These are phyloP conservation scores for Logfia minima DNA, from an alignment of 129 eudicot genomes.

Conservation along the genomic window DNA sequence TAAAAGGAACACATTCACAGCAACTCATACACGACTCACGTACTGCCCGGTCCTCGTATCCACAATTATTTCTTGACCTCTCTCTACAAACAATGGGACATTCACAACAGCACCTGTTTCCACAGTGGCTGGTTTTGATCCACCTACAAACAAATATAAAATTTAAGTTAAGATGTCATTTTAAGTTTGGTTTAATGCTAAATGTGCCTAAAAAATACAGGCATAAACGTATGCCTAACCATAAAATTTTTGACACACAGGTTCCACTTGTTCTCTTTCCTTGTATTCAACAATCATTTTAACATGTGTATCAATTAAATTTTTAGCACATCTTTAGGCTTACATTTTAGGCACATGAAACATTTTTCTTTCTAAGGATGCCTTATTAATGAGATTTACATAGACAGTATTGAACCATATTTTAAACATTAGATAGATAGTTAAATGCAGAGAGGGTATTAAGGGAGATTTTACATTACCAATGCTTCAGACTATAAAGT, in stretches of 20 bases:
- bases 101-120: conserved; percentile 91
- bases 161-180: not conserved
- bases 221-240: too few relatives aligned
- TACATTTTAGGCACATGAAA: too few relatives aligned
- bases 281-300: too few relatives aligned
- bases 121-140: conserved; percentile 77
- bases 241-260: too few relatives aligned
- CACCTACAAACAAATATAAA: conserved; percentile 49
- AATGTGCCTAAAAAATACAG: too few relatives aligned
- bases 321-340: too few relatives aligned
- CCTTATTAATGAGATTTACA: not conserved
- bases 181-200: not conserved
- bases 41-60: conserved; percentile 91
- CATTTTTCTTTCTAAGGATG: too few relatives aligned
- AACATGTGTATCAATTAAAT: too few relatives aligned
- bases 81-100: conserved; percentile 76
- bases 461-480: not conserved
- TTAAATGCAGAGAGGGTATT: not conserved
- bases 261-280: too few relatives aligned
- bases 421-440: not conserved
- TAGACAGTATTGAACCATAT: not conserved
- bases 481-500: not conserved
- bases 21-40: conserved; percentile 60
- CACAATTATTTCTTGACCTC: conserved; percentile 63
- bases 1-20: not conserved